These are phyloP conservation scores for Umbilicus rupestris DNA, from an alignment of 164 flowering plant genomes.

Conservation along the genomic window DNA sequence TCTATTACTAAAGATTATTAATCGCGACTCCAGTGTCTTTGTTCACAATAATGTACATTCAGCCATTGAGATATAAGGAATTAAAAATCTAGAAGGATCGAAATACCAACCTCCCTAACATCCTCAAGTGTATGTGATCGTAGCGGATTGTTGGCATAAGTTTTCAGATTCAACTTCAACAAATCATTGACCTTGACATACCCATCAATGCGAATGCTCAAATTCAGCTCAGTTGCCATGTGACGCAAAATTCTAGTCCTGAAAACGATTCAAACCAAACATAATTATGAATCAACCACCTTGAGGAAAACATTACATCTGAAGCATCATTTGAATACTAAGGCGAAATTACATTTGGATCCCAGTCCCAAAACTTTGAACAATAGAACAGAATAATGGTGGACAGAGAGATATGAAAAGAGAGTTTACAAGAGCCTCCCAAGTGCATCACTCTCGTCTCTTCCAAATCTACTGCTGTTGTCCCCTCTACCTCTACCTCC, in stretches of 20 bases:
- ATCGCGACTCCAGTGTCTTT: neutral
- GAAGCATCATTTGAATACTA: neutral
- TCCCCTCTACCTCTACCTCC: conserved; percentile 24
- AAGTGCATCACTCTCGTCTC: conserved; percentile 46
- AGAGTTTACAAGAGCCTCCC: conserved; percentile 43
- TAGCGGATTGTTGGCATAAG: conserved; percentile 59
- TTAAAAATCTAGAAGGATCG: neutral
- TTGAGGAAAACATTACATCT: neutral
- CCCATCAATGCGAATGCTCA: conserved; percentile 78
- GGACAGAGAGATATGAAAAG: too few relatives aligned
- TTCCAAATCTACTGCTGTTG: conserved; percentile 25
- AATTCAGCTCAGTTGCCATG: conserved; percentile 66
- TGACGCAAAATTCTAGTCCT: conserved; percentile 84
- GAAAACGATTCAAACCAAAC: conserved; percentile 5
- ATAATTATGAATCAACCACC: neutral
- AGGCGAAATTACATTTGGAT: too few relatives aligned
- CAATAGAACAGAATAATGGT: too few relatives aligned
- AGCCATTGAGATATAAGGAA: neutral
- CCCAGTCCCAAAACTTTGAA: too few relatives aligned
- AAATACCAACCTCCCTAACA: conserved; percentile 52
- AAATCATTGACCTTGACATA: conserved; percentile 67
- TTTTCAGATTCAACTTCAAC: conserved; percentile 59
- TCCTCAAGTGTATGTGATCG: conserved; percentile 68
- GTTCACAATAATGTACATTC: neutral
- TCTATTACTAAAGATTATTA: too few relatives aligned